These are phyloP conservation scores for Sanghuangporus baumii DNA, from an alignment of 1,284 basidiomycete species.

Conservation along the genomic window DNA sequence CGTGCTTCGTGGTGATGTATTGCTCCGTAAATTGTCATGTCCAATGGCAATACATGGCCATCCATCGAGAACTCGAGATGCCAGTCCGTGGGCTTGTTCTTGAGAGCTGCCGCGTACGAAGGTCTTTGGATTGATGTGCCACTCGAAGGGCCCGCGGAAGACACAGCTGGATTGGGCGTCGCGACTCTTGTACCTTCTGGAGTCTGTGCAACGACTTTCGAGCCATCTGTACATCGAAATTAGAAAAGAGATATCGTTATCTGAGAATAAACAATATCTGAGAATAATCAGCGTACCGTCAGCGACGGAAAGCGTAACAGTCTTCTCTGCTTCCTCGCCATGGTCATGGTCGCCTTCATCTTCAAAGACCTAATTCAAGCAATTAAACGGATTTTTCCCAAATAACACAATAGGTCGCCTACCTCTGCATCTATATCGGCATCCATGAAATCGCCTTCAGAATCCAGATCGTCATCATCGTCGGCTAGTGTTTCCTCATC, in stretches of 20 bases:
- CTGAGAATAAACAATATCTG: conserved; percentile 1
- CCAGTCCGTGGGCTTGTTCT: conserved; percentile 91
- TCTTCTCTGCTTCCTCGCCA: conserved; percentile 66
- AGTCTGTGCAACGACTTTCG: conserved; percentile 90
- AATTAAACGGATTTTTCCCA: not conserved
- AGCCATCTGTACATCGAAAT: conserved; percentile 55
- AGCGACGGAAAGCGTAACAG: conserved; percentile 77
- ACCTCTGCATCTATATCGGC: conserved; percentile 78
- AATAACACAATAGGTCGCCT: conserved; percentile 3
- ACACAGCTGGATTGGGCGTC: conserved; percentile 63
- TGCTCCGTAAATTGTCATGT: conserved; percentile 93
- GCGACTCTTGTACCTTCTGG: conserved; percentile 92
- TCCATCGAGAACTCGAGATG: conserved; percentile 95
- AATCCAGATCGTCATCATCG: conserved; percentile 53
- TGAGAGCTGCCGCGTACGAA: conserved; percentile 93
- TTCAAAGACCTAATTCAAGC: conserved; percentile 50
- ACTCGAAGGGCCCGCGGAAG: conserved; percentile 38
- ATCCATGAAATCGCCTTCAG: conserved; percentile 67
- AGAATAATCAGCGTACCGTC: conserved; percentile 51
- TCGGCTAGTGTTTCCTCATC: conserved; percentile 45
- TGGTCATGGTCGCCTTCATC: conserved; percentile 67
- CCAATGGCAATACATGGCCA: conserved; percentile 74
- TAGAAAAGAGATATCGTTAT: not conserved
- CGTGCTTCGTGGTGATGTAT: conserved; percentile 85
- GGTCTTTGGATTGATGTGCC: conserved; percentile 35